phyloP scores from a whole-genome alignment of 1,284 basidiomycete species.

The Hemileia vastatrix region DNA sequence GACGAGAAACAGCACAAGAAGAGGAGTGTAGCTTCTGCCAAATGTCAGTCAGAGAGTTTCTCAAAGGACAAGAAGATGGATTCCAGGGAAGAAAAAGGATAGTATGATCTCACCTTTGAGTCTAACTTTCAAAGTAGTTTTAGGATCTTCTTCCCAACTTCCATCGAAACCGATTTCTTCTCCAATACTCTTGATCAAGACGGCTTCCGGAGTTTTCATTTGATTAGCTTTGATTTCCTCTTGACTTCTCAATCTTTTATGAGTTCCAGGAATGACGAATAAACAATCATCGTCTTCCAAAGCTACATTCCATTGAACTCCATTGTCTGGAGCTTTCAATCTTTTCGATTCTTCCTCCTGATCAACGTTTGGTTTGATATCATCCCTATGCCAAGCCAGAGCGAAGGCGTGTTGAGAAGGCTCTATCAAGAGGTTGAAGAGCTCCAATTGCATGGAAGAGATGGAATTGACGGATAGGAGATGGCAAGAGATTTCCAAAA shows the following conservation, averaged over 20 bases:
- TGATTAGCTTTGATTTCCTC: conserved; percentile 51
- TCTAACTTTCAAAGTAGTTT: conserved; percentile 54
- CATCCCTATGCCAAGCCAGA: conserved; percentile 72
- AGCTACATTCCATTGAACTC: conserved; percentile 76
- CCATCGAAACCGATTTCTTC: conserved; percentile 27
- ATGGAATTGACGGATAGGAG: conserved; percentile 25
- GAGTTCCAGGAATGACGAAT: conserved; percentile 62
- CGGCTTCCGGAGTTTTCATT: conserved; percentile 25
- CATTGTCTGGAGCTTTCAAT: conserved; percentile 57
- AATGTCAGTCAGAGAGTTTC: no score
- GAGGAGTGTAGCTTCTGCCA: no score
- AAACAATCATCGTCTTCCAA: conserved; percentile 65
- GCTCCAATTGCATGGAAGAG: conserved; percentile 49
- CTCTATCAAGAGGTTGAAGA: conserved; percentile 71
- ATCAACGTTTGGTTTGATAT: conserved; percentile 57
- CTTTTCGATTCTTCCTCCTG: conserved; percentile 57
- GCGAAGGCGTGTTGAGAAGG: conserved; percentile 60
- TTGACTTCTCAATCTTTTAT: conserved; percentile 54
- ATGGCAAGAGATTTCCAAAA: conserved; percentile 31
- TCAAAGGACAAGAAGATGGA: no score
- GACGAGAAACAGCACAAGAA: no score
- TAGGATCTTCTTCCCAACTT: conserved; percentile 52
- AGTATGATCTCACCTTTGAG: conserved; percentile 52
- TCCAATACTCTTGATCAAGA: not conserved
- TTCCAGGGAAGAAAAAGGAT: not conserved